These are phyloP conservation scores for Talaromyces sp. DNA, from an alignment of 2,329 filamentous ascomycete species.

Conservation along the genomic window DNA sequence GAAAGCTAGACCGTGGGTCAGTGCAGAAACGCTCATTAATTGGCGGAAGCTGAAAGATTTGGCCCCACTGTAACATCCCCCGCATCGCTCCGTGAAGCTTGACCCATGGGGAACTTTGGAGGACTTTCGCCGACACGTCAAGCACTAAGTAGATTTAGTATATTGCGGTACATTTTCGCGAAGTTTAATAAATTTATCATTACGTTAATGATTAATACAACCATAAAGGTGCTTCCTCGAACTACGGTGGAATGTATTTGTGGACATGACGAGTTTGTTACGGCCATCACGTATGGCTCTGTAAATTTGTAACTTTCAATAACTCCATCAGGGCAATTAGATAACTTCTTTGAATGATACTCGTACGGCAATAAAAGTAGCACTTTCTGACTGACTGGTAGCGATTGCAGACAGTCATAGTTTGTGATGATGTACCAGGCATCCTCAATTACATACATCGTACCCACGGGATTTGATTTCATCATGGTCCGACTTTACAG, in stretches of 20 bases:
- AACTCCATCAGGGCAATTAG: too few species aligned
- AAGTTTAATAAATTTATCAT: background rate
- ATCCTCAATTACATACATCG: background rate
- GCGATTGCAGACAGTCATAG: background rate
- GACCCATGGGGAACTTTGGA: background rate
- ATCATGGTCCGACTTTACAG: background rate
- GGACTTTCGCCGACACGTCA: background rate
- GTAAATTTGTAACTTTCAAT: too few species aligned
- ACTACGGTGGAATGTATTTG: background rate
- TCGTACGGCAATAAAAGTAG: background rate
- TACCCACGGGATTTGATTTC: background rate
- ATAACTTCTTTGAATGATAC: background rate
- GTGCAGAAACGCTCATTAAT: background rate
- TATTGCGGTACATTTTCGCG: background rate
- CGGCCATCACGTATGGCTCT: too few species aligned
- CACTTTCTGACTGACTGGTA: background rate
- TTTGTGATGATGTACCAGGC: background rate
- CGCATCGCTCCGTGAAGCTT: background rate
- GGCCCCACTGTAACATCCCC: background rate
- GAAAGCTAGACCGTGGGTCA: background rate
- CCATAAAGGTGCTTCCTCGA: too few species aligned
- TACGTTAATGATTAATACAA: background rate
- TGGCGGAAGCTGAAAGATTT: background rate
- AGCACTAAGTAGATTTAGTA: background rate
- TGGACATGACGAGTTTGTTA: background rate